These are phyloP conservation scores for Pleurotus tuber-regium DNA, from an alignment of 768 basidiomycete genomes.

Conservation along the genomic window DNA sequence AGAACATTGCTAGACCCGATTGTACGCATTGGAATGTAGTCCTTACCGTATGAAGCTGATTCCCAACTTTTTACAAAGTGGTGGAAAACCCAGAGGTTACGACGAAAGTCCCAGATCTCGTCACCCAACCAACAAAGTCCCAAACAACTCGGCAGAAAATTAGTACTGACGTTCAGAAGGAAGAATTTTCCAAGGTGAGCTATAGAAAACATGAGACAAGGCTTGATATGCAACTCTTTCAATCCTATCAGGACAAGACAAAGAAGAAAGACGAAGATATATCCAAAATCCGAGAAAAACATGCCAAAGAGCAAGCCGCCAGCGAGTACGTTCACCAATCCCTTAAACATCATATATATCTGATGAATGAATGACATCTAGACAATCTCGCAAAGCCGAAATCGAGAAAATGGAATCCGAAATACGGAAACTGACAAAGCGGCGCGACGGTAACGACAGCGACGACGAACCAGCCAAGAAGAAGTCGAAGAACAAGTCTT, in stretches of 20 bases:
- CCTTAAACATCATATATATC: neutral
- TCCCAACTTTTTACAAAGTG: constrained; percentile 24
- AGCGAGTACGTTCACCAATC: constrained; percentile 64
- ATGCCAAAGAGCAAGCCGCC: constrained; percentile 67
- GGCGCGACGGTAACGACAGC: constrained; percentile 51
- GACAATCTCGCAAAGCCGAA: constrained; percentile 65
- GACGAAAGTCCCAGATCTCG: constrained; percentile 38
- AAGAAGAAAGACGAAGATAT: constrained; percentile 52
- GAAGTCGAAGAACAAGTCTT: constrained; percentile 65
- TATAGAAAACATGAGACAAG: too few relatives aligned
- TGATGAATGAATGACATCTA: constrained; percentile 23
- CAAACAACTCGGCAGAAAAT: constrained; percentile 14
- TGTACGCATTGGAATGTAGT: constrained; percentile 45
- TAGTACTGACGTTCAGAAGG: constrained; percentile 7
- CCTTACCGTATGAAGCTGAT: neutral
- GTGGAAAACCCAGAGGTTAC: constrained; percentile 33
- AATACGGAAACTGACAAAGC: constrained; percentile 73
- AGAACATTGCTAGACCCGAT: constrained; percentile 81
- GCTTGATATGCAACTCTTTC: too few relatives aligned
- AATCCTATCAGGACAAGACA: constrained; percentile 37
- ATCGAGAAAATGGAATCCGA: constrained; percentile 89
- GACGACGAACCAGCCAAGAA: constrained; percentile 63
- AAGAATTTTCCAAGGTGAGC: constrained; percentile 23
- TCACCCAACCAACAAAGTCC: constrained; percentile 22
- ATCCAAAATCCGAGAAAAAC: constrained; percentile 70